Evolutionary conservation across 1,284 basidiomycete species (phyloP).

Genomic region (Leccinum ponderosum): DNA sequence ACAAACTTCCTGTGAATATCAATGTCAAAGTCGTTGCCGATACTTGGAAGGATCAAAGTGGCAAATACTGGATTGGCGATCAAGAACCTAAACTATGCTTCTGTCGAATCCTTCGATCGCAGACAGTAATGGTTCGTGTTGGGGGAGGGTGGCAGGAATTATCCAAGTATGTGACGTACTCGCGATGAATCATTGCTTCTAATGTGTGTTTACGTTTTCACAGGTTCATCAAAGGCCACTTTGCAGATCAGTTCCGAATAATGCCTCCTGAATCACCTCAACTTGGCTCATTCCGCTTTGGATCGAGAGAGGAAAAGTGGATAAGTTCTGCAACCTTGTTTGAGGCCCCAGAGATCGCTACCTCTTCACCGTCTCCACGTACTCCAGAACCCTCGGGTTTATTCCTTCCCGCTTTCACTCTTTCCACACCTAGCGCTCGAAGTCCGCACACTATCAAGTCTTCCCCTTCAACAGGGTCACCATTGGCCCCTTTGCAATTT

Average conservation of each 20-base stretch:
- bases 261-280: constrained; percentile 60
- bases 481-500: constrained; percentile 57
- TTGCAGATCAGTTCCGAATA: constrained; percentile 75
- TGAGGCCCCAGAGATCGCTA: constrained; percentile 47
- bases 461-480: constrained; percentile 50
- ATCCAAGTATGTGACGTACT: constrained; percentile 63
- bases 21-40: constrained; percentile 81
- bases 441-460: constrained; percentile 48
- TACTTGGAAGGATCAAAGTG: constrained; percentile 87
- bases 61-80: constrained; percentile 94
- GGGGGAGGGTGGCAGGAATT: constrained; percentile 94
- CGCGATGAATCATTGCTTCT: neutral
- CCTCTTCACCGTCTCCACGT: constrained; percentile 53
- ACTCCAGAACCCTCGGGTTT: constrained; percentile 67
- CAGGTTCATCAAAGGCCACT: constrained; percentile 86
- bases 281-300: constrained; percentile 35
- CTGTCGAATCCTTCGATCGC: constrained; percentile 88
- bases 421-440: constrained; percentile 47
- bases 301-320: constrained; percentile 70
- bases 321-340: constrained; percentile 75
- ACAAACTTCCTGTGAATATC: constrained; percentile 84
- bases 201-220: constrained; percentile 11
- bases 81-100: constrained; percentile 87
- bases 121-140: constrained; percentile 93
- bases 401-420: constrained; percentile 46